Conservation (phyloP, 2,329 filamentous ascomycete species). For the Aspergillus melleus region DNA sequence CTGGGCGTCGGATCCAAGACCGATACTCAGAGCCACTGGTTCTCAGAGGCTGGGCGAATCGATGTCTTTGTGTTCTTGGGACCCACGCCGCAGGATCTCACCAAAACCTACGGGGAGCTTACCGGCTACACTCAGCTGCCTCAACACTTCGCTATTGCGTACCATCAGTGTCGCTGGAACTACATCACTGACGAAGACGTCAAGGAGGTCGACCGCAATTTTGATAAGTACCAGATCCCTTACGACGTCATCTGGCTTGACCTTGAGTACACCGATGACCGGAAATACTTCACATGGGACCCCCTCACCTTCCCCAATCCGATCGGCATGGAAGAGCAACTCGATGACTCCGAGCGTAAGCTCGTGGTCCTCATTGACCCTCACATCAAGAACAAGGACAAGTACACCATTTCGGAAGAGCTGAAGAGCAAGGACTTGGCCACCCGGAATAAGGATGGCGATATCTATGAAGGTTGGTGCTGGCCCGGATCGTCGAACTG, state of each 20-base stretch:
- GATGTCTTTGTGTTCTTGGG: constrained; percentile 96
- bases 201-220: constrained; percentile 91
- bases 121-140: constrained; percentile 91
- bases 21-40: constrained; percentile 91
- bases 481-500: constrained; percentile 97
- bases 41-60: constrained; percentile 85
- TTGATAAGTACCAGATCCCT: constrained; percentile 91
- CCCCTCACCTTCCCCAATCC: constrained; percentile 83
- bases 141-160: constrained; percentile 86
- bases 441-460: constrained; percentile 85
- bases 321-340: constrained; percentile 80
- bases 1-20: constrained; percentile 69
- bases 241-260: constrained; percentile 99
- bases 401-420: constrained; percentile 75
- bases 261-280: constrained; percentile 94
- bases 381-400: constrained; percentile 89
- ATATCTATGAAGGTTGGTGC: constrained; percentile 94
- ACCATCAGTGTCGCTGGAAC: constrained; percentile 99
- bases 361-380: constrained; percentile 94
- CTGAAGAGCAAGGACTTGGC: constrained; percentile 81
- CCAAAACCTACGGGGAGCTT: constrained; percentile 79
- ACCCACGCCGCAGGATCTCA: constrained; percentile 78
- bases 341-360: constrained; percentile 82
- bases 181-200: constrained; percentile 97
- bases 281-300: constrained; percentile 99